Evolutionary conservation across 2,329 filamentous ascomycete species (phyloP).

Genomic region (Colletotrichum tofieldiae): DNA sequence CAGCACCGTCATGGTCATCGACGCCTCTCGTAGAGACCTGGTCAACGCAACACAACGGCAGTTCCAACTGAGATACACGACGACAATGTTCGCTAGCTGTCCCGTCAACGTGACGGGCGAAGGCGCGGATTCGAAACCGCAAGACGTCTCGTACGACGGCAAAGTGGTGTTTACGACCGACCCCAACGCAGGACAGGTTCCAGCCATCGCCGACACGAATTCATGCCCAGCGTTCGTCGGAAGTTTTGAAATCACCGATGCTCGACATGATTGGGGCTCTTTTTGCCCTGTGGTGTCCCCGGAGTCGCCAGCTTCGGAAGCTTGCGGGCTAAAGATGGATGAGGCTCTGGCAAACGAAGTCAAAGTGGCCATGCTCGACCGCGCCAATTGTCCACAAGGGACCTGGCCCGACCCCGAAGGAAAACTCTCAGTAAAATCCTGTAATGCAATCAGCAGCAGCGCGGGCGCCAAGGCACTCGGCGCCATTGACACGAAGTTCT

Average conservation of each 20-base stretch:
- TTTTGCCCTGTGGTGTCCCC: conserved; percentile 4
- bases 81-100: conserved; percentile 2
- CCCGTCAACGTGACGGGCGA: background rate
- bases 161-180: background rate
- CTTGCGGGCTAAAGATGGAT: conserved; percentile 20
- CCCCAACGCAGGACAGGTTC: conserved; percentile 6
- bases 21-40: conserved; percentile 5
- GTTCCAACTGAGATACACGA: conserved; percentile 7
- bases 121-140: background rate
- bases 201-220: background rate
- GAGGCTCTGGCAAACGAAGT: conserved; percentile 6
- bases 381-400: background rate
- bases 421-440: background rate
- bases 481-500: conserved; percentile 1
- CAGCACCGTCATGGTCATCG: background rate
- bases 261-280: background rate
- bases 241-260: background rate
- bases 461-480: conserved; percentile 10
- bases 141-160: background rate
- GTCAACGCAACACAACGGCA: conserved; percentile 2
- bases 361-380: conserved; percentile 9
- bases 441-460: background rate
- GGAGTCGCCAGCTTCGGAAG: background rate
- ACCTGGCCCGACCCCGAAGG: conserved; percentile 18
- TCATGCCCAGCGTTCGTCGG: conserved; percentile 1